phyloP scores from a whole-genome alignment of 2,329 filamentous ascomycete species.

The Cadophora gregata region DNA sequence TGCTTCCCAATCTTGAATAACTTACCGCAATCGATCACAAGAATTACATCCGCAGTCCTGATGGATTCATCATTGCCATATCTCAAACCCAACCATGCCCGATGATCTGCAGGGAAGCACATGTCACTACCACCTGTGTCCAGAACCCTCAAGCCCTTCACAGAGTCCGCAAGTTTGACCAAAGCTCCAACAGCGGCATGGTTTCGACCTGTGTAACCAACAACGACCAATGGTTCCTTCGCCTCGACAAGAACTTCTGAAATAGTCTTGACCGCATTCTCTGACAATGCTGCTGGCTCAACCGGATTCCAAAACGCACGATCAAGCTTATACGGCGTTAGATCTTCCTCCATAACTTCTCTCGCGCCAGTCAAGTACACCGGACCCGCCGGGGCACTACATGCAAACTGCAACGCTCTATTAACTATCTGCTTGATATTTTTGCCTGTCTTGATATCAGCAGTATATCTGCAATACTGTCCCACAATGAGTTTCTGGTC shows the following conservation, averaged over 20 bases:
- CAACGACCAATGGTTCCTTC: slow-evolving; percentile 70
- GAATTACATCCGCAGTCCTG: slow-evolving; percentile 78
- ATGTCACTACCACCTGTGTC: slow-evolving; percentile 82
- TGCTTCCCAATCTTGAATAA: not conserved
- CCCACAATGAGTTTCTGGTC: slow-evolving; percentile 76
- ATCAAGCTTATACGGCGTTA: slow-evolving; percentile 63
- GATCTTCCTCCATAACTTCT: slow-evolving; percentile 75
- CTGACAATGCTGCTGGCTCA: slow-evolving; percentile 60
- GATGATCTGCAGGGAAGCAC: slow-evolving; percentile 78
- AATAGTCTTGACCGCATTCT: slow-evolving; percentile 61
- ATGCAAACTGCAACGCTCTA: slow-evolving; percentile 73
- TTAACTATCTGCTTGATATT: slow-evolving; percentile 81
- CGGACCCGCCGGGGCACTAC: slow-evolving; percentile 70
- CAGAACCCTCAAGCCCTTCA: slow-evolving; percentile 73
- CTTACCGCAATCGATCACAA: slow-evolving; percentile 75
- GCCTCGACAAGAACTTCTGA: slow-evolving; percentile 65
- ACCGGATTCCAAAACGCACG: slow-evolving; percentile 66
- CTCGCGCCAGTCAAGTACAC: slow-evolving; percentile 71
- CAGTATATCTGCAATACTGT: slow-evolving; percentile 75
- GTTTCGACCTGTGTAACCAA: slow-evolving; percentile 75
- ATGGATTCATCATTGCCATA: slow-evolving; percentile 79
- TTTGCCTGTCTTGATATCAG: slow-evolving; percentile 72
- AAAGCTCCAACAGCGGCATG: slow-evolving; percentile 65
- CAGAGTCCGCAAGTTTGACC: slow-evolving; percentile 69
- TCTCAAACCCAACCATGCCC: slow-evolving; percentile 70